Evolutionary conservation across 2,329 filamentous ascomycete species (phyloP).

Genomic region (Ceratocystiopsis sp.): DNA sequence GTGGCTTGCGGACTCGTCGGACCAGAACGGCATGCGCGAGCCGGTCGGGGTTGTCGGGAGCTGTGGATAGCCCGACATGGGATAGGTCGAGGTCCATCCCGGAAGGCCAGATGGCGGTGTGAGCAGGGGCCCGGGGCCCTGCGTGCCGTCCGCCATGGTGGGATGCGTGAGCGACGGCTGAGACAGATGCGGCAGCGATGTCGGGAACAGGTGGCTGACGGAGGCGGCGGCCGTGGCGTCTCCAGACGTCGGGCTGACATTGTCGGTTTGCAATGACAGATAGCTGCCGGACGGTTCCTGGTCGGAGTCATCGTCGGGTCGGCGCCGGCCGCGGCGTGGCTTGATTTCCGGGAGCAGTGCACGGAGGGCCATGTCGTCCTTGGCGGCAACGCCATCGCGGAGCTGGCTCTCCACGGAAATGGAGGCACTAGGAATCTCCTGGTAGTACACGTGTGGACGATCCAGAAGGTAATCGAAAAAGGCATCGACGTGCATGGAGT

Average conservation of each 20-base stretch:
- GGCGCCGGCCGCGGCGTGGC: constrained; percentile 44
- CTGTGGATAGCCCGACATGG: too few species aligned
- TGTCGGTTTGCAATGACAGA: constrained; percentile 12
- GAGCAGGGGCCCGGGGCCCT: too few species aligned
- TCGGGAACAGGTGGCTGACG: too few species aligned
- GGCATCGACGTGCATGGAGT: constrained; percentile 84
- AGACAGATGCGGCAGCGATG: too few species aligned
- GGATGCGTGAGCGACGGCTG: too few species aligned
- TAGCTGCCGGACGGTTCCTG: background rate
- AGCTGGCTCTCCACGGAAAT: constrained; percentile 46
- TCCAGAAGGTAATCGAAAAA: constrained; percentile 83
- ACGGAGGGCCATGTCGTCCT: constrained; percentile 77
- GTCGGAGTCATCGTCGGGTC: constrained; percentile 38
- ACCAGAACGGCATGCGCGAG: too few species aligned
- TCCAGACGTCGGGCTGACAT: background rate
- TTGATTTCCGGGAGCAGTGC: constrained; percentile 65
- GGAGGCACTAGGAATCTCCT: constrained; percentile 48
- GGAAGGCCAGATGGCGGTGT: too few species aligned
- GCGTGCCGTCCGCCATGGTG: too few species aligned
- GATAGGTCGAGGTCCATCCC: too few species aligned
- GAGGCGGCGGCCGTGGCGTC: constrained; percentile 32
- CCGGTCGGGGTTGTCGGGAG: too few species aligned
- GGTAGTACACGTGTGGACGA: constrained; percentile 65
- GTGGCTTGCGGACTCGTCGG: too few species aligned
- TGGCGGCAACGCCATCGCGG: constrained; percentile 66